Percentiles rank a stretch among this genome's conserved stretches.
Evolutionary conservation across 2,329 filamentous ascomycete genomes (phyloP).

Genomic region (Geosmithia morbida): DNA sequence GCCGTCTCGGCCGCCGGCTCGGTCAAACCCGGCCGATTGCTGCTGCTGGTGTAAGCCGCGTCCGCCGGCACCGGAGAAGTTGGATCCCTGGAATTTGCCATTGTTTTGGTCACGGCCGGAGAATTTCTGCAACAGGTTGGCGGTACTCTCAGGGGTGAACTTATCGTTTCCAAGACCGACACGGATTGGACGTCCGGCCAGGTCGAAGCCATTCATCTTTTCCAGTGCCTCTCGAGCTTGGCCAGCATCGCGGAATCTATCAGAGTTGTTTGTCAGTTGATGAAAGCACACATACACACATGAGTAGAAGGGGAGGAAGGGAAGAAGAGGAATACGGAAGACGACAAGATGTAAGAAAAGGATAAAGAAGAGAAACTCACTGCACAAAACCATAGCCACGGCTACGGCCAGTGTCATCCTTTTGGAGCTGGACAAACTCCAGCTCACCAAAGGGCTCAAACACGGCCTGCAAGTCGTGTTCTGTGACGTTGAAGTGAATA

Average conservation of each 20-base stretch:
- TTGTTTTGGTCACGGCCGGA: constrained; percentile 55
- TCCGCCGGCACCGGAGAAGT: constrained; percentile 80
- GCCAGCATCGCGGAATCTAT: constrained; percentile 74
- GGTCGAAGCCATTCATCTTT: constrained; percentile 99
- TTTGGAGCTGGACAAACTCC: constrained; percentile 94
- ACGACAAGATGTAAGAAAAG: no score
- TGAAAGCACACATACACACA: not conserved
- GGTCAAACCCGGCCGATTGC: constrained; percentile 62
- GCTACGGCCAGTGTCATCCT: constrained; percentile 81
- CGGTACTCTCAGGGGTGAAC: constrained; percentile 94
- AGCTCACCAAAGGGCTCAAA: constrained; percentile 97
- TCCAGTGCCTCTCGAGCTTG: constrained; percentile 90
- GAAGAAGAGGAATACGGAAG: not conserved
- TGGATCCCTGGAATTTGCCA: constrained; percentile 60
- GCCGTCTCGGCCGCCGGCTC: constrained; percentile 74
- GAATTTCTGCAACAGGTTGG: constrained; percentile 84
- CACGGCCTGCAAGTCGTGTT: constrained; percentile 87
- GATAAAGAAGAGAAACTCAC: constrained; percentile 41
- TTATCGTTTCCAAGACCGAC: constrained; percentile 99
- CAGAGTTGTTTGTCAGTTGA: constrained; percentile 16
- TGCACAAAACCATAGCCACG: constrained; percentile 98
- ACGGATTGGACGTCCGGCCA: constrained; percentile 91
- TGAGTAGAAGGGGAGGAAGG: not conserved
- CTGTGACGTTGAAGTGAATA: constrained; percentile 98
- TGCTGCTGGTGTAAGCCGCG: constrained; percentile 57